Base-by-base conservation (phyloP, 2,329 filamentous ascomycete genomes). In the Septoria linicola region DNA sequence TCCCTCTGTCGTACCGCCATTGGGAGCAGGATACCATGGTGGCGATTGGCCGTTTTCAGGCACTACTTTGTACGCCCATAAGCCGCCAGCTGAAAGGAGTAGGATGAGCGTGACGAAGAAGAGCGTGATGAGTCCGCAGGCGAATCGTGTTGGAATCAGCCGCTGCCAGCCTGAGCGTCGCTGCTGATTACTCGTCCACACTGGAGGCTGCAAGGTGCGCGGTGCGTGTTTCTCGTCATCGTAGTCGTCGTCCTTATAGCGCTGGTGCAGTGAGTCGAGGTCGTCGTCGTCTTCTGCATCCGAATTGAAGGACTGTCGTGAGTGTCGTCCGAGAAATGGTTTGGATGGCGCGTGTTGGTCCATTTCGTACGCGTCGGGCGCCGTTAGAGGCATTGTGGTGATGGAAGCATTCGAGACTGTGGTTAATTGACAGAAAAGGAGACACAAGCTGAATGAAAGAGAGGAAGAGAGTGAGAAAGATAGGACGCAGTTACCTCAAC, bases 11-110 rank as follows among this genome's bases (percentile, higher is more conserved):
- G 83, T 84, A 13, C 91, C 91, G 23, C 91, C 91, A 46, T 74
- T 79, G 0, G 90, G 90, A 0, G 85, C 80, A 0, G 89, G 89
- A 68, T 95, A 77, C 71, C 72, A 76, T 2, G 74, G 69, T 42
- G 72, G 72, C 45, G 70, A 74, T 55, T 72, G 58, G 0, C 75
- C 75, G 60, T 73, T 63, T 19, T 64, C 54, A 4, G 73, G 70
- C 35, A 68, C 67, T 2, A 55, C 50, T 42, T 71, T 72, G 59
- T 72, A 75, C 13, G 72, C 70, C 72, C 73, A 76, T 36, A 76
- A 65, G 1, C 74, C 73, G 5, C 74, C 75, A 0, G 70, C 71
- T 13, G 66, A 68, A 7, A 76, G 62, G 27, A 77, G 60, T 41
- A 76, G 58, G 20, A 75, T 62, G 8, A 72, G 61, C 1, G 70